These are phyloP conservation scores for Syzygium jambos DNA, from an alignment of 345 rosid species.

Conservation along the genomic window DNA sequence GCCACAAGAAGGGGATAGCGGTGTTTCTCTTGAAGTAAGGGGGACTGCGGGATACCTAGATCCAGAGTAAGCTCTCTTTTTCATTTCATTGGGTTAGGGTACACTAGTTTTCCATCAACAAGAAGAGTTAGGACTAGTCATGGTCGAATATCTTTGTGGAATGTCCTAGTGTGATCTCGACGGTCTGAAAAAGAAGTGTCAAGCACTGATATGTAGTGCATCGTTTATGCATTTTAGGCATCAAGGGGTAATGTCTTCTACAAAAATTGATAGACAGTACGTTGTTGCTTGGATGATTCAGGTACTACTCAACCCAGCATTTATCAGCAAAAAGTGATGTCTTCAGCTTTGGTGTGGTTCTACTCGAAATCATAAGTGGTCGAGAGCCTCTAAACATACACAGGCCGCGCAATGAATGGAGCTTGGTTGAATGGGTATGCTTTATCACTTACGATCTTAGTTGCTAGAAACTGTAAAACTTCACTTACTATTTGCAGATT, in stretches of 20 bases:
- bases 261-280: background rate
- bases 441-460: background rate
- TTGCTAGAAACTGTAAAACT: background rate
- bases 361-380: constrained; percentile 57
- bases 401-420: constrained; percentile 62
- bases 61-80: constrained; percentile 46
- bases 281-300: constrained; percentile 8
- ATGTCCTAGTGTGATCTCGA: background rate
- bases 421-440: constrained; percentile 75
- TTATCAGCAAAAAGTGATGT: constrained; percentile 66
- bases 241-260: background rate
- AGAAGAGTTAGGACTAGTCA: background rate
- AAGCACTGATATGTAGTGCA: background rate
- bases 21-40: constrained; percentile 61
- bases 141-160: background rate
- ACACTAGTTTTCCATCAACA: background rate
- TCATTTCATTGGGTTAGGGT: background rate
- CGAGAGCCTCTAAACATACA: constrained; percentile 61
- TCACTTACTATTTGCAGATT: background rate
- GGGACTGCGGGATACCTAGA: constrained; percentile 77
- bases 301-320: constrained; percentile 65
- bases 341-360: constrained; percentile 66
- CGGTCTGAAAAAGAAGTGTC: background rate
- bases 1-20: constrained; percentile 68
- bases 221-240: background rate